Conservation (phyloP, 202 grass and related monocot genomes). For the Digitaria exilis region DNA sequence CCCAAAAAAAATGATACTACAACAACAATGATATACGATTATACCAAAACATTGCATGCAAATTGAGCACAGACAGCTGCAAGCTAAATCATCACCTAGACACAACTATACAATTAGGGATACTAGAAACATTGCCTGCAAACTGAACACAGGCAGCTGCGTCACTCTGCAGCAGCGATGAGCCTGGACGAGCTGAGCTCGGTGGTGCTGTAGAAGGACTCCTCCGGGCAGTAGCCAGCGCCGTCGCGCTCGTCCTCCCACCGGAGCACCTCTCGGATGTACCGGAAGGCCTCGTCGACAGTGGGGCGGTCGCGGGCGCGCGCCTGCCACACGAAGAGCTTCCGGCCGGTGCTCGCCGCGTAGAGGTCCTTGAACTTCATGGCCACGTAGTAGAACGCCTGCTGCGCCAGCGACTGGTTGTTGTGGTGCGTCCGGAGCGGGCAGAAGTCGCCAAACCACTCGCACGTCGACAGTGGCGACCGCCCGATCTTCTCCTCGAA, state of each 20-base stretch:
- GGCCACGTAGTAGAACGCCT: conserved; percentile 91
- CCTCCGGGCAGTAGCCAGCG: conserved; percentile 58
- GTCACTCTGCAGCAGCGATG: conserved; percentile 61
- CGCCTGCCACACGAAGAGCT: conserved; percentile 92
- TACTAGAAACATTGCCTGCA: background rate
- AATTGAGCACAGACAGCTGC: no score
- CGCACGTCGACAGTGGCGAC: conserved; percentile 51
- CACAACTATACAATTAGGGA: conserved; percentile 41
- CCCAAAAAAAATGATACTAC: background rate
- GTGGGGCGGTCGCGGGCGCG: conserved; percentile 73
- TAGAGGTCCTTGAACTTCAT: conserved; percentile 95
- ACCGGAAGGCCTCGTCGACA: conserved; percentile 86
- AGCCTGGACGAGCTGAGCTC: conserved; percentile 89
- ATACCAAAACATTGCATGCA: no score
- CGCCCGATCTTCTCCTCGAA: conserved; percentile 85
- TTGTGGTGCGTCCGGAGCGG: conserved; percentile 75
- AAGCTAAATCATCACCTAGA: background rate
- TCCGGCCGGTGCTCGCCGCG: conserved; percentile 51
- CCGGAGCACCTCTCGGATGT: conserved; percentile 78
- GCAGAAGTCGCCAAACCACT: conserved; percentile 89
- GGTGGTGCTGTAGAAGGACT: conserved; percentile 90
- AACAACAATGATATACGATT: background rate
- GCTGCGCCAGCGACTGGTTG: conserved; percentile 82
- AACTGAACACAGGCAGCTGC: background rate
- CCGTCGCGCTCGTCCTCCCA: conserved; percentile 92